Base-by-base conservation (phyloP, 371 early-diverging fungal genomes). In the Nematocida displodere region DNA sequence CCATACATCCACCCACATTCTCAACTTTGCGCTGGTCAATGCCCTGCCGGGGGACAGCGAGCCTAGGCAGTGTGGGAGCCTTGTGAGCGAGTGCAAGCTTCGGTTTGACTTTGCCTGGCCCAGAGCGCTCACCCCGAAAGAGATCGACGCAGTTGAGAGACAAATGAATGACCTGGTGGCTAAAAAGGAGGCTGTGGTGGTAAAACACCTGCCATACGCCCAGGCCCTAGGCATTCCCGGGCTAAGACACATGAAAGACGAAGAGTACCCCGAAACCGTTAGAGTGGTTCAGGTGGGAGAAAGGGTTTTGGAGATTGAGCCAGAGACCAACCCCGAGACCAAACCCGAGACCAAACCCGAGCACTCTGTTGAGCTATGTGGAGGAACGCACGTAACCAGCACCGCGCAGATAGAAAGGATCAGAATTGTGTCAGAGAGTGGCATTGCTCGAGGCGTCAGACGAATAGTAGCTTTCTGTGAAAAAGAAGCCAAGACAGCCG, bases 1-100 rank as follows among this genome's bases (percentile, higher is more conserved):
- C 87, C 99, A 99, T 85, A 92, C 97, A 42, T 89, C 88, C 50
- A 95, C 97, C 1, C 99, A 99, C 83, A 88, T 97, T 64, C 88
- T 99, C 56, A 95, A 97, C 88, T 92, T 85, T 85, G 93, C 92
- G 8, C 87, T 99, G 61, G 87, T 91, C 62, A 84, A 88, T 76
- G 88, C 91, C 3, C 56, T 82, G 37, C 81, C 93, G 47, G 85
- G 48, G 79, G 94, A 92, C 77, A 26, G 44, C 5, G 49, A 52
- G 29, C 24, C 37, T 8, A 61, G 55, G 39, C 97, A 99, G 85
- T 91, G 91, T 85, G 99, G 99, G 29, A 95, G 95, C 34, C 87
- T 97, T 48, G 97, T 99, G 37, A 89, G 95, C 20, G 89, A 91
- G 39, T 94, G 93, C 77, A 93, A 92, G 86, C 86, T 95, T 50